Percentiles rank a stretch among this genome's conserved stretches.
Evolutionary conservation across 176 grass and related monocot species (phyloP).

Genomic region (Oryza meridionalis): DNA sequence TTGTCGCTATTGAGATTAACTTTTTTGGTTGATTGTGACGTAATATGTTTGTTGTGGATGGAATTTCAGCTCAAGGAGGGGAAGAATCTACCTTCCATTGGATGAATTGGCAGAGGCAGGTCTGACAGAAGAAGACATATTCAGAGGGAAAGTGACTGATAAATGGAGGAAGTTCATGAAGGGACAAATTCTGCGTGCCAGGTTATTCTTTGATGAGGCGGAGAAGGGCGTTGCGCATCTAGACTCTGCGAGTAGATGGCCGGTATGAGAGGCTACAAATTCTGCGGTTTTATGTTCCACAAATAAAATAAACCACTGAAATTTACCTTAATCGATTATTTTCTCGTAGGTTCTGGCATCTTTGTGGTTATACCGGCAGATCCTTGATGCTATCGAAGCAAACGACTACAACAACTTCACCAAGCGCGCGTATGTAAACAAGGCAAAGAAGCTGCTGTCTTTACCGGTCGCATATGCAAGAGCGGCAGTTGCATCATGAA

Average conservation of each 20-base stretch:
- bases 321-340: not conserved
- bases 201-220: constrained; percentile 83
- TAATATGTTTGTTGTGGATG: constrained; percentile 41
- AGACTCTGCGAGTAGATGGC: constrained; percentile 87
- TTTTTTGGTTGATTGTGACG: constrained; percentile 11
- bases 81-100: constrained; percentile 95
- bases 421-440: constrained; percentile 79
- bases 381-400: constrained; percentile 86
- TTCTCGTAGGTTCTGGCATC: constrained; percentile 73
- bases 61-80: constrained; percentile 79
- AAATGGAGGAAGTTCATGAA: constrained; percentile 98
- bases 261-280: constrained; percentile 49
- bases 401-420: constrained; percentile 99
- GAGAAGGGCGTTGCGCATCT: constrained; percentile 80
- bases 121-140: constrained; percentile 83
- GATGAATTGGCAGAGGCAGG: constrained; percentile 77
- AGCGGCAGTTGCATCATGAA: constrained; percentile 55
- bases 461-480: constrained; percentile 69
- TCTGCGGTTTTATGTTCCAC: not conserved
- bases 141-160: constrained; percentile 84
- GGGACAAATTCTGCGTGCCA: constrained; percentile 82
- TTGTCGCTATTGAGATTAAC: not conserved
- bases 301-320: not conserved
- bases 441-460: constrained; percentile 79
- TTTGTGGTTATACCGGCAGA: constrained; percentile 82